A percentile compares a stretch with the other conserved stretches of the same genome.
Conservation (phyloP, 768 basidiomycete genomes). For the Leccinum fibrillosum region DNA sequence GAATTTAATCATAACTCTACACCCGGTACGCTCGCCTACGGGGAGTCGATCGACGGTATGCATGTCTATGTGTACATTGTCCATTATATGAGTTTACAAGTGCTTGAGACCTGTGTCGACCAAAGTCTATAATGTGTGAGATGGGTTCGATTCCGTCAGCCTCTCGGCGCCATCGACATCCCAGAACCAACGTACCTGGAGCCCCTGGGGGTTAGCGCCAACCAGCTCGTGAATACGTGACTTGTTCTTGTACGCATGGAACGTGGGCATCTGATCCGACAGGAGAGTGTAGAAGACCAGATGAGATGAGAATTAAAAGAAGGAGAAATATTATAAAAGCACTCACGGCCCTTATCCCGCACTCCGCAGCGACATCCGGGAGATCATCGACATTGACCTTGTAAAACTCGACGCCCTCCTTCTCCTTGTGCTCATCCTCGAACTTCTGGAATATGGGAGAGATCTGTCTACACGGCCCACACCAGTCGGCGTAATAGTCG, state of each 20-base stretch:
- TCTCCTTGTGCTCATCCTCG: neutral
- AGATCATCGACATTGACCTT: constrained; percentile 70
- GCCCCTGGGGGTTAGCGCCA: neutral
- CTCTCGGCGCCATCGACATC: neutral
- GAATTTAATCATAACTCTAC: no score
- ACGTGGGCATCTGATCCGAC: constrained; percentile 20
- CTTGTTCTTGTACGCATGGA: constrained; percentile 7
- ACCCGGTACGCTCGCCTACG: no score
- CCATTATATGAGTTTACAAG: neutral
- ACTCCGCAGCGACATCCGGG: constrained; percentile 44
- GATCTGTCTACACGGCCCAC: constrained; percentile 16
- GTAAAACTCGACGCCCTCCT: constrained; percentile 50
- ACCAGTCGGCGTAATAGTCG: constrained; percentile 23
- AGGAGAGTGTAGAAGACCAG: neutral
- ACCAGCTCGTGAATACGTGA: neutral
- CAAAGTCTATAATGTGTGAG: neutral
- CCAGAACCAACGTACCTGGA: constrained; percentile 4
- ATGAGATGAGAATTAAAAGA: neutral
- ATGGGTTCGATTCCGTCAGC: neutral
- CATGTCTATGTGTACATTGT: neutral
- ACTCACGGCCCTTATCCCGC: constrained; percentile 54
- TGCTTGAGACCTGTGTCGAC: neutral
- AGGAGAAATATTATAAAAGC: neutral
- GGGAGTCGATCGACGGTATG: neutral
- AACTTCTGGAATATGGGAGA: constrained; percentile 13